Evolutionary conservation across 371 early-diverging fungal genomes (phyloP), one percentile per base, ranked within the genome.

Genomic region (Polyrhizophydium stewartii): DNA sequence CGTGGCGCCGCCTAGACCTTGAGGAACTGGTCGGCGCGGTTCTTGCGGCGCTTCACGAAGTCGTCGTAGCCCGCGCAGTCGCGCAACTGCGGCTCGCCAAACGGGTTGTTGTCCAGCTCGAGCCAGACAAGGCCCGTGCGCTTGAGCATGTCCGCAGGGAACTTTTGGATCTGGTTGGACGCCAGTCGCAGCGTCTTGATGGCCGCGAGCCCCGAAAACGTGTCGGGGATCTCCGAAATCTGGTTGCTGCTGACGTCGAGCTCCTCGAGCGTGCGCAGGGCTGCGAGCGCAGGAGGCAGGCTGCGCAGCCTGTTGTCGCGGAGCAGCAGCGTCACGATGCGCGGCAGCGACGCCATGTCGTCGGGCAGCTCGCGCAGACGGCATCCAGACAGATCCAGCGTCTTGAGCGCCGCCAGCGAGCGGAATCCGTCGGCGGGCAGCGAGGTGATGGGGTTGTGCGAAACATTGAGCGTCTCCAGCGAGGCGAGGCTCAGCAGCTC

Each of bases 391-490:
- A 47, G 49, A 28, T 47, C 49, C 22, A 47, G 49, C 49, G 28
- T 47, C 49, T 47, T 47, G 22, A 47, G 49, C 10, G 22, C 28
- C 3, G 7, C 7, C 22, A 47, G 49, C 7, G 7, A 16, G 25
- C 16, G 9, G 16, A 47, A 7, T 3, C 49, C 38, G 19, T 56
- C 56, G 10, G 10, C 28, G 5, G 64, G 64, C 9, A 63, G 25
- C 1, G 30, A n/a, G 2, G 21, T 47, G 63, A 63, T 37, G 9
- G 5, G 2, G 60, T 63, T 63, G 38, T 51, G 19, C 17, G 64
- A 63, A 1, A 63, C 16, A 12, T 63, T 47, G 3, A 63, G 45
- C 21, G 58, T 63, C 37, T 62, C 59, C 12, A 62, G 43, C 3
- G 7, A 9, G 17, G 46, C n/a, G 12, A 62, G 30, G 28, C 22